phyloP scores from a whole-genome alignment of 257 asterid genomes.

The Solanum pinnatisectum region DNA sequence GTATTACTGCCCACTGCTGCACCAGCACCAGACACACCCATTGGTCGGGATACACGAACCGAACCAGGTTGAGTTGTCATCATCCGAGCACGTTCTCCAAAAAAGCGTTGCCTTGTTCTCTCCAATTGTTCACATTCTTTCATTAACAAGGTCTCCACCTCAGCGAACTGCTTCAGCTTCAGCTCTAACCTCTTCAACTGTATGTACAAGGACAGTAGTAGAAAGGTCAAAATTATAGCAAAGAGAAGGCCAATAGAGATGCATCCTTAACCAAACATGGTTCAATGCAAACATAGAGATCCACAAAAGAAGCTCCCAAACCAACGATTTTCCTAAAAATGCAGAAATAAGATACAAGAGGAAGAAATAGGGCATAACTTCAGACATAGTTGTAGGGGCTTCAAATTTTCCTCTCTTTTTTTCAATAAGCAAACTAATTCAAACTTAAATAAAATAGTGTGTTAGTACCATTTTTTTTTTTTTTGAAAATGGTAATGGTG shows the following conservation, averaged over 20 bases:
- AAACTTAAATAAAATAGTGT: background rate
- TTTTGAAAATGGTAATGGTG: too few relatives aligned
- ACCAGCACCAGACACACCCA: constrained; percentile 39
- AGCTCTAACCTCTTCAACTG: constrained; percentile 96
- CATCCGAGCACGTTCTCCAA: constrained; percentile 50
- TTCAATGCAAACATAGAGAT: background rate
- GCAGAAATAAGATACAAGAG: background rate
- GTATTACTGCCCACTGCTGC: constrained; percentile 31
- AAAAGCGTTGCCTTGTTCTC: constrained; percentile 67
- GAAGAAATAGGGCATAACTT: background rate
- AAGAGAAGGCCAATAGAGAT: background rate
- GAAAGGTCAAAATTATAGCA: background rate
- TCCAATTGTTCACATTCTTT: constrained; percentile 97
- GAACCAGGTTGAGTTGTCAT: constrained; percentile 51
- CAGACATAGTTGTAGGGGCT: background rate
- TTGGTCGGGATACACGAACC: constrained; percentile 40
- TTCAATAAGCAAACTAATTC: background rate
- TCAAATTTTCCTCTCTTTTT: background rate
- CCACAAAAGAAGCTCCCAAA: background rate
- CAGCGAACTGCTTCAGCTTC: constrained; percentile 98
- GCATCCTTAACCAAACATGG: background rate
- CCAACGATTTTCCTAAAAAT: background rate
- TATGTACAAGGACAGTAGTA: constrained; percentile 8
- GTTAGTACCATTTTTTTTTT: background rate
- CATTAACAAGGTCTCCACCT: constrained; percentile 87